Evolutionary conservation across 805 yeast species (phyloP).

Genomic region (Saccharomycopsis fermentans): DNA sequence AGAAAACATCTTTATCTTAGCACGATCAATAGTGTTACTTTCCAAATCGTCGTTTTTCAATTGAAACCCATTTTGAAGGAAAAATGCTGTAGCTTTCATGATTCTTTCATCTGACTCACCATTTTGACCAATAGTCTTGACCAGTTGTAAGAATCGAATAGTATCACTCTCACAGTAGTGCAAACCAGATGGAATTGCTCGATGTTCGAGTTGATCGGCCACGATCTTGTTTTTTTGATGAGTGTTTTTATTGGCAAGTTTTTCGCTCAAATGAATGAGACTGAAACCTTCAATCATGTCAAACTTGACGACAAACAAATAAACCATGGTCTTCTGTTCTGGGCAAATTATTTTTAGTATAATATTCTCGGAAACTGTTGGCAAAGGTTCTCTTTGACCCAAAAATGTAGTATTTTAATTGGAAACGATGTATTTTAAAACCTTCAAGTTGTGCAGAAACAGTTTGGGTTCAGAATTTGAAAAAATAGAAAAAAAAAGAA

Average conservation of each 20-base stretch:
- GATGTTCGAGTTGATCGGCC: conserved; percentile 7
- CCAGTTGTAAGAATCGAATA: conserved; percentile 7
- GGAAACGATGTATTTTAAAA: no score
- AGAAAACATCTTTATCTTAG: conserved; percentile 12
- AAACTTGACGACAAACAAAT: conserved; percentile 12
- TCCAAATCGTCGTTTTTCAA: conserved; percentile 1
- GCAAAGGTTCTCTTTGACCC: no score
- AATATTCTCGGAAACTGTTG: no score
- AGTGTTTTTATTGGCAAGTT: no score
- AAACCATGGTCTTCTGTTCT: background rate
- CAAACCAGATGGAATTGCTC: conserved; percentile 16
- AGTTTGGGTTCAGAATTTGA: no score
- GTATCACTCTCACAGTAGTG: conserved; percentile 9
- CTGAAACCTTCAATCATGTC: conserved; percentile 12
- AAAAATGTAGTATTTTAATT: no score
- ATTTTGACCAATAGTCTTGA: background rate
- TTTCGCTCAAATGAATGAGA: conserved; percentile 1
- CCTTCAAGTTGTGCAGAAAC: no score
- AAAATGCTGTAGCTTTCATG: conserved; percentile 7
- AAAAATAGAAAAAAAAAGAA: no score
- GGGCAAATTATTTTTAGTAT: no score
- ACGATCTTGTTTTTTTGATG: background rate
- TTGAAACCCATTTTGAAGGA: conserved; percentile 13
- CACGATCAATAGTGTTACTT: conserved; percentile 4
- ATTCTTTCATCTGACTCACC: background rate